Percentiles rank a stretch among this genome's conserved stretches.
phyloP scores from a whole-genome alignment of 2,329 filamentous ascomycete genomes.

The Teratosphaeria epicoccoides region DNA sequence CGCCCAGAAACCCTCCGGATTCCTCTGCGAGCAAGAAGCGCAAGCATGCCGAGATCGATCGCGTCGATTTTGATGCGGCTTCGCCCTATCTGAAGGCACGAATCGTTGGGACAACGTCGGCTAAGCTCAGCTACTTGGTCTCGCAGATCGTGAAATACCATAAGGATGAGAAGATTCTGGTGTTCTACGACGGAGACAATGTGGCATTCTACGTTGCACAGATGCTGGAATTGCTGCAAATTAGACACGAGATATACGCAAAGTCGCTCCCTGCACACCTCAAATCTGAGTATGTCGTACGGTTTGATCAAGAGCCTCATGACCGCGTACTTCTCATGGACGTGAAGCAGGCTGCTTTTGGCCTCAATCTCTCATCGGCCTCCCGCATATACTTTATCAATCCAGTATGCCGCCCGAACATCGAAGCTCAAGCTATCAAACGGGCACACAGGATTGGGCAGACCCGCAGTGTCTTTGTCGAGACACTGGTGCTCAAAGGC shows the following conservation, averaged over 20 bases:
- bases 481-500: slow-evolving; percentile 69
- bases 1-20: background rate
- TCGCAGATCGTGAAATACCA: slow-evolving; percentile 61
- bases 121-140: slow-evolving; percentile 78
- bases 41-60: slow-evolving; percentile 3
- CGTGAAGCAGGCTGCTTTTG: slow-evolving; percentile 77
- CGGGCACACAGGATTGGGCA: slow-evolving; percentile 83
- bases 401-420: slow-evolving; percentile 71
- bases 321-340: slow-evolving; percentile 83
- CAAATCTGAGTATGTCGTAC: slow-evolving; percentile 64
- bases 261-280: slow-evolving; percentile 49
- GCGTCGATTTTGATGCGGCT: slow-evolving; percentile 14
- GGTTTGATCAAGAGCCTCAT: slow-evolving; percentile 59
- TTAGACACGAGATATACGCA: slow-evolving; percentile 57
- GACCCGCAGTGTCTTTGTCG: slow-evolving; percentile 64
- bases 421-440: slow-evolving; percentile 86
- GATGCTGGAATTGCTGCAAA: slow-evolving; percentile 60
- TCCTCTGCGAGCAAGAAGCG: slow-evolving; percentile 2
- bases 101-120: slow-evolving; percentile 70
- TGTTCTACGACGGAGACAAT: slow-evolving; percentile 88
- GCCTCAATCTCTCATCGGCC: slow-evolving; percentile 72
- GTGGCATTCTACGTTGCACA: slow-evolving; percentile 77
- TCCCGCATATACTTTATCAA: slow-evolving; percentile 83
- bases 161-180: slow-evolving; percentile 67
- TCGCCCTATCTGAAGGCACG: slow-evolving; percentile 49